Evolutionary conservation across 1,139 yeast species (phyloP).

Genomic region (Diutina neorugosa): DNA sequence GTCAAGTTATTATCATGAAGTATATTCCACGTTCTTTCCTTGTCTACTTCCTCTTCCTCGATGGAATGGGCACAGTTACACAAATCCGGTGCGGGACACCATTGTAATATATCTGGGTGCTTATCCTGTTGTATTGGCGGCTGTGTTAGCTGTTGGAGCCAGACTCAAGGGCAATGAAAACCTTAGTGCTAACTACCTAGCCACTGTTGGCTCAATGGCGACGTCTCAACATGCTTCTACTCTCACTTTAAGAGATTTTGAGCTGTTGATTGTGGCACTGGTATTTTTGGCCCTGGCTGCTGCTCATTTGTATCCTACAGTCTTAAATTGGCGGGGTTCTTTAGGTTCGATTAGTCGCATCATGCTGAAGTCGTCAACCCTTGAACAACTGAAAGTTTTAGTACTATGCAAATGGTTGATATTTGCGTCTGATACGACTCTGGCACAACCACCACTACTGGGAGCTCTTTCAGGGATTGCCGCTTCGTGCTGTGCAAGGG

Average conservation of each 20-base stretch:
- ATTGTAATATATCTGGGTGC: conserved; percentile 45
- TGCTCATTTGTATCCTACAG: not conserved
- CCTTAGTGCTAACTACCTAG: not conserved
- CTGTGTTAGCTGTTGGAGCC: conserved; percentile 67
- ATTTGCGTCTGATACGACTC: not conserved
- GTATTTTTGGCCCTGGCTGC: not conserved
- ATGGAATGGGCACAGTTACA: conserved; percentile 21
- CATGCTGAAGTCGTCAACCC: not conserved
- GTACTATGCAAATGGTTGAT: not conserved
- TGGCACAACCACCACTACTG: not conserved
- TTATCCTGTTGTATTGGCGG: conserved; percentile 55
- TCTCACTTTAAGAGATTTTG: not conserved
- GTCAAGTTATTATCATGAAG: conserved; percentile 29
- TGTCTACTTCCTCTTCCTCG: conserved; percentile 53
- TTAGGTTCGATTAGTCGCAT: not conserved
- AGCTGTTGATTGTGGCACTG: not conserved
- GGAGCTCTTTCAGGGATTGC: not conserved
- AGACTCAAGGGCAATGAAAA: conserved; percentile 15
- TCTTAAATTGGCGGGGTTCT: not conserved
- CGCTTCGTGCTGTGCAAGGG: not conserved
- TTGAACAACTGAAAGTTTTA: not conserved
- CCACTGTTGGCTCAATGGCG: not conserved
- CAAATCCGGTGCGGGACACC: conserved; percentile 58
- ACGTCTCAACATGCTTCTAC: not conserved
- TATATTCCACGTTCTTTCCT: conserved; percentile 46